Evolutionary conservation across 805 yeast genomes (phyloP), one percentile per base, ranked within the genome.

Genomic region (Wickerhamiella qilinensis): DNA sequence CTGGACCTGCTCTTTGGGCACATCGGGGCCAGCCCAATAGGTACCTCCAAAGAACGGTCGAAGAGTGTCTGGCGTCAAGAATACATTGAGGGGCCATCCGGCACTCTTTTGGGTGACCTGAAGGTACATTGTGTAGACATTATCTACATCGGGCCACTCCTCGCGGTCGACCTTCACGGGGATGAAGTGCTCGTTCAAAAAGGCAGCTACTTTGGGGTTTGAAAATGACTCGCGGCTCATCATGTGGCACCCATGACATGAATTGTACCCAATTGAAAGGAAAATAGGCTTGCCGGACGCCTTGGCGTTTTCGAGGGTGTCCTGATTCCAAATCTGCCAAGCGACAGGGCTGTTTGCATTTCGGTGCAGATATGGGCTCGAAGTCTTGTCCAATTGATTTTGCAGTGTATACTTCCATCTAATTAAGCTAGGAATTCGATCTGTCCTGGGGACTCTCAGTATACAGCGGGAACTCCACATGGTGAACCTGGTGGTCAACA

Each of bases 81-180:
- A 58, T 3, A 54, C 61, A 41, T 59, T 60, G 32, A 60, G 43
- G 4, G 65, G 65, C 65, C 65, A 60, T 16, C 64, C 64, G 11
- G 62, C 59, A 1, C 49, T 50, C n/a, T 60, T 60, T 15, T 45
- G 42, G 9, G 55, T 47, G 3, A 55, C 59, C 46, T 60, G 64
- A 28, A 60, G 44, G 39, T 53, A 61, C 51, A 54, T 48, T 57
- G 54, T 56, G 42, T 61, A 58, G 7, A 59, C 55, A n/a, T 54
- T 43, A 37, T 60, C 64, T 19, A 61, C 42, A 40, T 57, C 65
- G n/a, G 63, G 63, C n/a, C 60, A 52, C 36, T 56, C 59, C 36
- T 59, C 63, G 25, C 58, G 50, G 38, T 60, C 63, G 38, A 60
- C 49, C 36, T 57, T 58, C 40, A 60, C 46, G 4, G 64, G 60